Conservation (phyloP, 148 eudicot genomes). For the Pouteria glomerata region DNA sequence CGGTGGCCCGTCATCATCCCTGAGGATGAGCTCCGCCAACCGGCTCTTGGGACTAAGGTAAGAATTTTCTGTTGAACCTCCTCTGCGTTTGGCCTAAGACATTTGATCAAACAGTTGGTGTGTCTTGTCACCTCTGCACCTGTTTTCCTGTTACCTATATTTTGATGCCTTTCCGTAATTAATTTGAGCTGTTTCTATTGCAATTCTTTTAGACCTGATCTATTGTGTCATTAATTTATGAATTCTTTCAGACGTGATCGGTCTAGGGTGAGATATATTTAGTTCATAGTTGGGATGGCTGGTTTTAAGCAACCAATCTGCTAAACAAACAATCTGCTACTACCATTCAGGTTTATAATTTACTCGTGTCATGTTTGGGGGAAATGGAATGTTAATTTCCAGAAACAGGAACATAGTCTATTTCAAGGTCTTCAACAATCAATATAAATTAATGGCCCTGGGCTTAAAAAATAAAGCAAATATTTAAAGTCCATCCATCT, state of each 20-base stretch:
- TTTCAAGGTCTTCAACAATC: too few species aligned
- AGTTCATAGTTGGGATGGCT: not conserved
- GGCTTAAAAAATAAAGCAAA: too few species aligned
- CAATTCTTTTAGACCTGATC: not conserved
- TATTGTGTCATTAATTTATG: not conserved
- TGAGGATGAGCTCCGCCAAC: slow-evolving; percentile 42
- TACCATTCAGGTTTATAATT: not conserved
- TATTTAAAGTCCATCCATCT: too few species aligned
- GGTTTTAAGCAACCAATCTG: not conserved
- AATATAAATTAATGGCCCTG: too few species aligned
- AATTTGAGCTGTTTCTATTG: not conserved
- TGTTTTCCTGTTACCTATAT: not conserved
- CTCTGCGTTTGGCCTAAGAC: not conserved
- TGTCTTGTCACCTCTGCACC: too few species aligned
- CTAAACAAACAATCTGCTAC: not conserved
- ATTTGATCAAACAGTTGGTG: slow-evolving; percentile 30
- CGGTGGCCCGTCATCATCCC: slow-evolving; percentile 85
- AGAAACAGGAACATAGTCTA: too few species aligned
- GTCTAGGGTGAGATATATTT: not conserved
- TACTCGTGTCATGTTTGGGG: not conserved
- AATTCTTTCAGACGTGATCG: not conserved
- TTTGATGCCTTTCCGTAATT: not conserved
- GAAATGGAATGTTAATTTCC: not conserved
- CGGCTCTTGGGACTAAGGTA: slow-evolving; percentile 74
- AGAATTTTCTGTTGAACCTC: not conserved